Evolutionary conservation across 805 yeast species (phyloP).

Genomic region (Cyberlindnera mycetangii): DNA sequence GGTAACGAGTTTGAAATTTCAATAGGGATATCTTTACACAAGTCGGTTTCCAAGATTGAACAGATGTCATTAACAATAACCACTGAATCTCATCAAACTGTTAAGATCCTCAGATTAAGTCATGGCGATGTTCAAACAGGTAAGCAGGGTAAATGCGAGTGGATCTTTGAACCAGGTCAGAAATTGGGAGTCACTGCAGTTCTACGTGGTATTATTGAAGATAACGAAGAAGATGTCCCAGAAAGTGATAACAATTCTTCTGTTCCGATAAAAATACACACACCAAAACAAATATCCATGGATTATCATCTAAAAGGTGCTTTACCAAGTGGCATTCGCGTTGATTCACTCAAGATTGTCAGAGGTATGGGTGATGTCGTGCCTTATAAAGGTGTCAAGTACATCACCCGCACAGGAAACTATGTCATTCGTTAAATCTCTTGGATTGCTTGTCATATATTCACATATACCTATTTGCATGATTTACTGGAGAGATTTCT

Average conservation of each 20-base stretch:
- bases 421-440: constrained; percentile 27
- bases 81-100: constrained; percentile 28
- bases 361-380: constrained; percentile 62
- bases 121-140: constrained; percentile 71
- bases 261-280: constrained; percentile 9
- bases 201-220: constrained; percentile 55
- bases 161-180: constrained; percentile 62
- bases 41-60: constrained; percentile 45
- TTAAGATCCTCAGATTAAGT: constrained; percentile 62
- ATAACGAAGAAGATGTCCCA: constrained; percentile 13
- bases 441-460: too few species aligned
- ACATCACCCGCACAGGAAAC: constrained; percentile 63
- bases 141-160: constrained; percentile 52
- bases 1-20: constrained; percentile 39
- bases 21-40: constrained; percentile 34
- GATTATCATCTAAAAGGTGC: constrained; percentile 62
- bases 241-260: not conserved
- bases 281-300: constrained; percentile 47
- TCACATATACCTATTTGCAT: too few species aligned
- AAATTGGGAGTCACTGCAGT: constrained; percentile 66
- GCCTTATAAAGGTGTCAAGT: constrained; percentile 91
- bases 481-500: too few species aligned
- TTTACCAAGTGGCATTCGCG: constrained; percentile 72
- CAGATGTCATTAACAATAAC: constrained; percentile 42
- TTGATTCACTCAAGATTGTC: constrained; percentile 58